phyloP scores from a whole-genome alignment of 1,284 basidiomycete species.

The Moniliophthora roreri region DNA sequence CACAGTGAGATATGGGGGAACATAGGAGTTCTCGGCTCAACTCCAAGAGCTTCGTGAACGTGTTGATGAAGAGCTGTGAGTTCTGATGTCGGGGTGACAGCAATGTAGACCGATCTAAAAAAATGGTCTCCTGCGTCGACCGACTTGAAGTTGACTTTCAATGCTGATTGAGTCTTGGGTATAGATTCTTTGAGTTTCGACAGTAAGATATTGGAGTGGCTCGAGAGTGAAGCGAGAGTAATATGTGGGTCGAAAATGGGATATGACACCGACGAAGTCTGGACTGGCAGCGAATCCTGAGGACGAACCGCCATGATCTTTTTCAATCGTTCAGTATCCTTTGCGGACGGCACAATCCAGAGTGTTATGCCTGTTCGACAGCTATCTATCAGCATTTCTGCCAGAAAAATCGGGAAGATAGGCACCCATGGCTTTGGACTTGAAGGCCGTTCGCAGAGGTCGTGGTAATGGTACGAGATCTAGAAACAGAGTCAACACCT shows the following conservation, averaged over 20 bases:
- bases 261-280: constrained; percentile 49
- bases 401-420: background rate
- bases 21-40: constrained; percentile 46
- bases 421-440: background rate
- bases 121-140: constrained; percentile 59
- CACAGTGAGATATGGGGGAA: constrained; percentile 72
- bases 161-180: constrained; percentile 29
- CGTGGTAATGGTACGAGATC: background rate
- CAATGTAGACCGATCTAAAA: constrained; percentile 68
- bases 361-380: constrained; percentile 30
- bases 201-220: constrained; percentile 24
- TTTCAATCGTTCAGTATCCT: constrained; percentile 31
- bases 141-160: constrained; percentile 48
- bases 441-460: background rate
- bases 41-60: constrained; percentile 42
- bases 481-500: background rate
- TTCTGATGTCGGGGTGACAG: constrained; percentile 42
- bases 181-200: constrained; percentile 41
- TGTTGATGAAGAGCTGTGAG: constrained; percentile 48
- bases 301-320: constrained; percentile 33
- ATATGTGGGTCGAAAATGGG: constrained; percentile 67
- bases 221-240: constrained; percentile 58
- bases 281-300: constrained; percentile 19
- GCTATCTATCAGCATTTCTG: background rate
- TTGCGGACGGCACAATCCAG: constrained; percentile 47